Percentiles rank a stretch among this genome's conserved stretches.
Evolutionary conservation across 2,329 filamentous ascomycete genomes (phyloP).

Genomic region (Tolypocladium ophioglossoides): DNA sequence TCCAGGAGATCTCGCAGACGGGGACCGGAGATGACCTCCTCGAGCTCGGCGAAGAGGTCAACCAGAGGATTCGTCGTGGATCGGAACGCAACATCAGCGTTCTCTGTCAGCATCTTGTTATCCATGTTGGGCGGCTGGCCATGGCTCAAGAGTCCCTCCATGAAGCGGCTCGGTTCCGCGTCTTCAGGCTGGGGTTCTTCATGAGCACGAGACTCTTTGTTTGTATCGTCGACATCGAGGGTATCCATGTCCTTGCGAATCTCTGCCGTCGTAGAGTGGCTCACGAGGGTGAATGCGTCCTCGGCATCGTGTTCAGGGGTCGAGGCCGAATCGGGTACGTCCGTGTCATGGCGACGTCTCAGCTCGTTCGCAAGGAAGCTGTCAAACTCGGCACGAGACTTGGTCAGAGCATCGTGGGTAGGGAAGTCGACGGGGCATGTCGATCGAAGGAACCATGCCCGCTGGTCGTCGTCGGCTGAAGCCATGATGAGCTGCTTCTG

Average conservation of each 20-base stretch:
- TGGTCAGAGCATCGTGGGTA: conserved; percentile 20
- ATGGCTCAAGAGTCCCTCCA: conserved; percentile 20
- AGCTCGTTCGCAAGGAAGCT: conserved; percentile 18
- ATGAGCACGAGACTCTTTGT: not conserved
- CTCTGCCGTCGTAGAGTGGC: conserved; percentile 13
- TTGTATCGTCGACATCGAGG: conserved; percentile 1
- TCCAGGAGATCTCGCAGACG: conserved; percentile 31
- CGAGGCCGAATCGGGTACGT: not conserved
- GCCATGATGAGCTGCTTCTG: not conserved
- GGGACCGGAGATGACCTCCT: conserved; percentile 24
- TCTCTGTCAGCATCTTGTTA: conserved; percentile 41
- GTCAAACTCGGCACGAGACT: conserved; percentile 21
- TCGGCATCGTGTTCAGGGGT: conserved; percentile 2
- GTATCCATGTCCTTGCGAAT: conserved; percentile 7
- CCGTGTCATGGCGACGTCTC: conserved; percentile 3
- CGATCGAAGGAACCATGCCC: conserved; percentile 28
- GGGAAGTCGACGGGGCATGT: conserved; percentile 28
- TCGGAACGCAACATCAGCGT: conserved; percentile 35
- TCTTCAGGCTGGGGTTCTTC: not conserved
- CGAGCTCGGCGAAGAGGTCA: conserved; percentile 44
- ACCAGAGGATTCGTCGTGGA: conserved; percentile 36
- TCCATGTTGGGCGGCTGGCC: conserved; percentile 12
- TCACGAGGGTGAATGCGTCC: conserved; percentile 16
- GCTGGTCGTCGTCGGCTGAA: conserved; percentile 9
- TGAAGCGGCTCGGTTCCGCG: conserved; percentile 16